Percentiles rank a stretch among this genome's conserved stretches.
phyloP scores from a whole-genome alignment of 106 monocot genomes.

The Posidonia australis region DNA sequence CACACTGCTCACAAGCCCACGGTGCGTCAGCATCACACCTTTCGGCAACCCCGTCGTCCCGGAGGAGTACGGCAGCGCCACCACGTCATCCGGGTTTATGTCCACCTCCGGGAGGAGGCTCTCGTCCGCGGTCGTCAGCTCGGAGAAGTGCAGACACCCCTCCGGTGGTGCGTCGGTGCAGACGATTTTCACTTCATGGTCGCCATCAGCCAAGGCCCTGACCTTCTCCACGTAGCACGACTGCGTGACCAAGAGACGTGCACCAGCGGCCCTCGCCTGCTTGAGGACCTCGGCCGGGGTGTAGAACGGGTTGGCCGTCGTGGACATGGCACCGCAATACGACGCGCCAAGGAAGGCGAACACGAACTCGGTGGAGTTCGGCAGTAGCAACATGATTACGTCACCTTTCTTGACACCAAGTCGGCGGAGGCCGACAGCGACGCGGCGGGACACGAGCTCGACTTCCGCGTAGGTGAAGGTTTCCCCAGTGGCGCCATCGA shows the following conservation, averaged over 20 bases:
- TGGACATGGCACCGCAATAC: constrained; percentile 45
- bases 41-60: constrained; percentile 91
- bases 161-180: constrained; percentile 30
- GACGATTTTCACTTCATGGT: constrained; percentile 22
- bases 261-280: constrained; percentile 41
- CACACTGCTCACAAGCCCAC: constrained; percentile 51
- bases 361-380: constrained; percentile 64
- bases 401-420: constrained; percentile 48
- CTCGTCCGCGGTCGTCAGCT: constrained; percentile 31
- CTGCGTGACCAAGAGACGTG: constrained; percentile 51
- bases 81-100: constrained; percentile 53
- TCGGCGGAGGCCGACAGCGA: constrained; percentile 40
- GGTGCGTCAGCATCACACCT: constrained; percentile 85
- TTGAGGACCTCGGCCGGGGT: constrained; percentile 60
- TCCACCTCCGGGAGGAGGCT: constrained; percentile 21
- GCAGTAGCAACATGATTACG: constrained; percentile 68
- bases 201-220: constrained; percentile 13
- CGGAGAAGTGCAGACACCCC: constrained; percentile 40
- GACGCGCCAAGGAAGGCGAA: constrained; percentile 75
- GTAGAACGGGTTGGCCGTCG: constrained; percentile 80
- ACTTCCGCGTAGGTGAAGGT: constrained; percentile 47
- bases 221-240: constrained; percentile 48
- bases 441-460: constrained; percentile 29
- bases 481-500: constrained; percentile 46
- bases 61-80: constrained; percentile 80